Evolutionary conservation across 371 early-diverging fungal genomes (phyloP), one percentile per base, ranked within the genome.

Genomic region (Mortierella sp.): DNA sequence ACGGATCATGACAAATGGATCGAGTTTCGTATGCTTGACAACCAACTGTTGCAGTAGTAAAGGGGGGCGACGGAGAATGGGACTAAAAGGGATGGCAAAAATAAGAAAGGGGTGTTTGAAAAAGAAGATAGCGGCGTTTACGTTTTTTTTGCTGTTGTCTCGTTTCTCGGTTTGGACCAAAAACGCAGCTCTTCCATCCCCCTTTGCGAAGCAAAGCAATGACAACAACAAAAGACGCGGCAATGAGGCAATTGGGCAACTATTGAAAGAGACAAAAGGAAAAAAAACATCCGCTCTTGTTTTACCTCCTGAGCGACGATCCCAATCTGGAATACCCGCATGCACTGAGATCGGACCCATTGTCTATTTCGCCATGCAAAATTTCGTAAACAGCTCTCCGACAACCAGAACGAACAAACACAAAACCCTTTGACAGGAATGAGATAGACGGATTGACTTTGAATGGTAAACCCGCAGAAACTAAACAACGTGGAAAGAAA

Each of bases 281-380:
- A 63, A 5, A 1, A 32, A 63, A 32, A 35, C 35, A 2, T 63
- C 63, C 35, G 32, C 63, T 63, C 58, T n/a, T 29, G n/a, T 27
- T 56, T 12, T 27, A 14, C 35, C 35, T 7, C 7, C 63, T 51
- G 51, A 51, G 51, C 51, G 18, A 21, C 51, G 51, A 51, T 21
- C 63, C 63, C 63, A 63, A 63, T 63, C 63, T 63, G 63, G 63
- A 63, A 63, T 63, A 63, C 35, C 63, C 63, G 63, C 63, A 63
- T 63, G 63, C 35, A 35, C 5, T 35, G 3, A 10, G 48, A 11
- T 16, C 63, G 63, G 38, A 63, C 32, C 63, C 51, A 21, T 51
- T 51, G 21, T 51, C 51, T 21, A 51, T 51, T 51, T 51, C 51
- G 5, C 16, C 18, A 51, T 6, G 51, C 51, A 51, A 21, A 51